These are phyloP conservation scores for Buxus sempervirens DNA, from an alignment of 164 flowering plant species.

Conservation along the genomic window DNA sequence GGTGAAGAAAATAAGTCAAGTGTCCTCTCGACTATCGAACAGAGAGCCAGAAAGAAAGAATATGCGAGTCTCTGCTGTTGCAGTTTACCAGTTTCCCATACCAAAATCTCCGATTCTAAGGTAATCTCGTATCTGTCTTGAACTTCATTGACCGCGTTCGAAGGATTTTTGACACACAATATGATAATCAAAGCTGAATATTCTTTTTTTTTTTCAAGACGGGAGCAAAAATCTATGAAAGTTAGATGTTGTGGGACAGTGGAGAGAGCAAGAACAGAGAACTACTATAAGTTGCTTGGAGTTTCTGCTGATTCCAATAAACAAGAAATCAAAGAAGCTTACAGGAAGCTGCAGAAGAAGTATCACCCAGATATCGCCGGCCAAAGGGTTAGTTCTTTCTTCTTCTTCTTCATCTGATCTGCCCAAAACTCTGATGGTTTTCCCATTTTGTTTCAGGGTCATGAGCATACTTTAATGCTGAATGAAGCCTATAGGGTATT, in stretches of 20 bases:
- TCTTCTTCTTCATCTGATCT: background rate
- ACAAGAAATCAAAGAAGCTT: constrained; percentile 58
- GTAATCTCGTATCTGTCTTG: constrained; percentile 14
- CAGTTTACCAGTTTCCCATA: constrained; percentile 12
- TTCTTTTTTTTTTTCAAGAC: constrained; percentile 26
- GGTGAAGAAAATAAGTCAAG: no score
- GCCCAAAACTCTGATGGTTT: background rate
- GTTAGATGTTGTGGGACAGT: constrained; percentile 19
- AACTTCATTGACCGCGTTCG: background rate
- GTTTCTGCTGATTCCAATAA: constrained; percentile 46
- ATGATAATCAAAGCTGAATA: no score
- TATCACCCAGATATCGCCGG: constrained; percentile 76
- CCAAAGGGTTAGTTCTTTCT: constrained; percentile 33
- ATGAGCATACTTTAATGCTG: constrained; percentile 48
- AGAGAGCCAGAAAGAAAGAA: background rate
- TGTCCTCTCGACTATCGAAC: no score
- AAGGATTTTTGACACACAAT: background rate
- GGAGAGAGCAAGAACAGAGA: constrained; percentile 14
- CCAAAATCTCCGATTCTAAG: constrained; percentile 26
- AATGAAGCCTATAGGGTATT: constrained; percentile 64
- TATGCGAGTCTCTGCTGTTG: constrained; percentile 16
- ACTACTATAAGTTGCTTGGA: constrained; percentile 61
- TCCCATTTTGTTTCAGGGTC: constrained; percentile 43
- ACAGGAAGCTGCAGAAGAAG: constrained; percentile 66
- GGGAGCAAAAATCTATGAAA: constrained; percentile 13